Percentiles rank a stretch among this genome's conserved stretches.
phyloP scores from a whole-genome alignment of 441 rosid species.

The Gossypium laxum region DNA sequence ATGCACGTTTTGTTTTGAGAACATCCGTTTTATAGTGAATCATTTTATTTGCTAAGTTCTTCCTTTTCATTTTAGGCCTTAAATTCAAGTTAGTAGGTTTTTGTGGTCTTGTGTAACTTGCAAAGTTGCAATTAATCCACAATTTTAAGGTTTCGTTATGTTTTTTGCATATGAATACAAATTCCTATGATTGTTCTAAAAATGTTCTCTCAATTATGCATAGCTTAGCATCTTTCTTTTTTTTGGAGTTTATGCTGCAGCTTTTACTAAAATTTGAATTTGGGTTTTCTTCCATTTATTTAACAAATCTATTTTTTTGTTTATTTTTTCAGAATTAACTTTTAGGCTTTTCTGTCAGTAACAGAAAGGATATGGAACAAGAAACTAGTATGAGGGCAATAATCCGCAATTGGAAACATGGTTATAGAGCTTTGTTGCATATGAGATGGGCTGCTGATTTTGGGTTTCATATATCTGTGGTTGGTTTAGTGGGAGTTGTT shows the following conservation, averaged over 20 bases:
- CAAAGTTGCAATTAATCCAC: neutral
- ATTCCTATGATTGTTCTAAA: neutral
- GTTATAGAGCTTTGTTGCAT: conserved; percentile 18
- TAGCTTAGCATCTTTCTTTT: neutral
- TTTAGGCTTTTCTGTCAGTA: neutral
- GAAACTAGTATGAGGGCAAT: conserved; percentile 7
- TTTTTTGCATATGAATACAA: neutral
- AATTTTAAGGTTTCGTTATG: neutral
- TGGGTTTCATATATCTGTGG: conserved; percentile 35
- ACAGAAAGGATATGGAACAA: conserved; percentile 11
- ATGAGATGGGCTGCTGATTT: conserved; percentile 34
- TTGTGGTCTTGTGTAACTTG: neutral
- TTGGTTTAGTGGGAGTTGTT: conserved; percentile 39
- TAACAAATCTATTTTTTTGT: neutral
- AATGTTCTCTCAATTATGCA: neutral
- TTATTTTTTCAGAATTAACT: neutral
- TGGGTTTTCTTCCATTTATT: neutral
- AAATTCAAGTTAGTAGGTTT: neutral
- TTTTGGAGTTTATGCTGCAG: neutral
- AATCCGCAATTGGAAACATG: conserved; percentile 20
- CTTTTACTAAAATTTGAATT: neutral
- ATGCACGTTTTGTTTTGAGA: neutral
- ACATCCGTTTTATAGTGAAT: neutral
- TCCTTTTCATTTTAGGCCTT: neutral
- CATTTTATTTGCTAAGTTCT: neutral